These are phyloP conservation scores for Podosphaera xanthii DNA, from an alignment of 2,329 filamentous ascomycete genomes.

Conservation along the genomic window DNA sequence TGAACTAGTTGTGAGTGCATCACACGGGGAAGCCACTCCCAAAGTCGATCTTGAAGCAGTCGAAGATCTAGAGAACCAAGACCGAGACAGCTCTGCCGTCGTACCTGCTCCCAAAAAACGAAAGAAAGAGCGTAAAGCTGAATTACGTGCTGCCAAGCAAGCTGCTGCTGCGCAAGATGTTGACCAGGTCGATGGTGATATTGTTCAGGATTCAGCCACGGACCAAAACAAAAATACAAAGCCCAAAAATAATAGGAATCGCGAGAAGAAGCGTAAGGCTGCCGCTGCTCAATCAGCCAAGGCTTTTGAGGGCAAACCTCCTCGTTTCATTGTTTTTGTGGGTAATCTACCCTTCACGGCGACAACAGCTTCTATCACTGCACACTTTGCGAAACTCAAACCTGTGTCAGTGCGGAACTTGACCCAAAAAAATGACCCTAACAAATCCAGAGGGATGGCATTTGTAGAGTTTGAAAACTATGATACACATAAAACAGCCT, in stretches of 20 bases:
- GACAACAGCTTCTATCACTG: constrained; percentile 41
- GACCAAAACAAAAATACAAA: not conserved
- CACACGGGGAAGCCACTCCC: constrained; percentile 1
- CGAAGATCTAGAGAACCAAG: constrained; percentile 6
- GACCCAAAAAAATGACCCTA: constrained; percentile 37
- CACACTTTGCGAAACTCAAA: constrained; percentile 57
- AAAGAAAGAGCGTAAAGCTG: constrained; percentile 18
- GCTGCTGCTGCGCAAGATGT: constrained; percentile 6
- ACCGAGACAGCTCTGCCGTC: constrained; percentile 3
- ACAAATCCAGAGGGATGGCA: constrained; percentile 47
- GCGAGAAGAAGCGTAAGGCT: constrained; percentile 12
- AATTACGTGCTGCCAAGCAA: constrained; percentile 16
- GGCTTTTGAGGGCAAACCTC: constrained; percentile 8
- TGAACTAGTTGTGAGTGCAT: no score
- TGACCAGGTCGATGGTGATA: not conserved
- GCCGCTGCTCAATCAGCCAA: not conserved
- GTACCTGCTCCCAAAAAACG: constrained; percentile 14
- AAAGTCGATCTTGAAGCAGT: constrained; percentile 2
- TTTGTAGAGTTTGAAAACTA: constrained; percentile 78
- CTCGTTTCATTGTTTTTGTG: constrained; percentile 58
- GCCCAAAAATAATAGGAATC: constrained; percentile 18
- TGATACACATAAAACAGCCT: constrained; percentile 77
- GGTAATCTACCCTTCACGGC: constrained; percentile 75
- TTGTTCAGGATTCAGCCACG: not conserved
- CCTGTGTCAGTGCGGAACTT: constrained; percentile 51